phyloP scores from a whole-genome alignment of 192 early-diverging fungal genomes.

The Chytriomyces sp. region DNA sequence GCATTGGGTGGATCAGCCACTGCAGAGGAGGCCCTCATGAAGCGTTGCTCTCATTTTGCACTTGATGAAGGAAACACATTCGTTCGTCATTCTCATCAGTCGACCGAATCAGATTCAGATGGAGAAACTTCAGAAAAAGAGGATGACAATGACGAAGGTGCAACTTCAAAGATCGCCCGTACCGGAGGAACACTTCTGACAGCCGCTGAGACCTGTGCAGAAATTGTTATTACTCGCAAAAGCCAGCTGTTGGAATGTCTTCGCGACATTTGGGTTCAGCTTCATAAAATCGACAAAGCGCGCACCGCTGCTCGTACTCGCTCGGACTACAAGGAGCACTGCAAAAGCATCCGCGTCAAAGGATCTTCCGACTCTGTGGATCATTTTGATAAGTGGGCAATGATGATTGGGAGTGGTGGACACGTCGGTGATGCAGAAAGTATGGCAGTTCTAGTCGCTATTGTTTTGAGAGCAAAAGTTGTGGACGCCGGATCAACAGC shows the following conservation, averaged over 20 bases:
- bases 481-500: conserved; percentile 11
- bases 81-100: too few species aligned
- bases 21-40: conserved; percentile 51
- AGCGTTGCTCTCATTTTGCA: conserved; percentile 51
- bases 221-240: conserved; percentile 40
- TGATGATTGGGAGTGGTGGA: conserved; percentile 30
- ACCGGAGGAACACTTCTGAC: conserved; percentile 8
- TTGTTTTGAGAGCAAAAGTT: conserved; percentile 28
- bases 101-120: neutral
- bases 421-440: conserved; percentile 41
- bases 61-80: conserved; percentile 17
- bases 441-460: conserved; percentile 30
- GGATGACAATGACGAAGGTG: neutral
- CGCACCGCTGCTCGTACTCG: conserved; percentile 6
- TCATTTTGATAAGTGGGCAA: conserved; percentile 37
- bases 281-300: conserved; percentile 21
- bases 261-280: conserved; percentile 19
- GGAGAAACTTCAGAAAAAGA: conserved; percentile 20
- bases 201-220: conserved; percentile 38
- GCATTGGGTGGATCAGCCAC: conserved; percentile 37
- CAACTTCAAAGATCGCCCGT: neutral
- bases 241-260: conserved; percentile 37
- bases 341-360: neutral
- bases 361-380: conserved; percentile 12
- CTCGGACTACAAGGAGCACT: conserved; percentile 33